Evolutionary conservation across 805 yeast genomes (phyloP).

Genomic region (Metschnikowia lunata): DNA sequence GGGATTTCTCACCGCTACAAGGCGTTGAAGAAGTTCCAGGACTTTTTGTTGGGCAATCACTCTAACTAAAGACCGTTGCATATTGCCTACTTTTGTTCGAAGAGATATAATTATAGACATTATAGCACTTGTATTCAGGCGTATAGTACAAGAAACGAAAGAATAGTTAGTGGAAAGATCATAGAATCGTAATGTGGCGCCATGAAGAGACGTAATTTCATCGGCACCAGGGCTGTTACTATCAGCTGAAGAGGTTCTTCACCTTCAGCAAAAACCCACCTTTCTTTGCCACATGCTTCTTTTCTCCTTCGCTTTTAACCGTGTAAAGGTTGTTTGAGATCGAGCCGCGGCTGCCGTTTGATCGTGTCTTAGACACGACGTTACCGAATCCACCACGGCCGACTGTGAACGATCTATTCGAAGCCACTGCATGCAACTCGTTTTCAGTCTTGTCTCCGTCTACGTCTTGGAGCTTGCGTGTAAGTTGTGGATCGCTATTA

Average conservation of each 20-base stretch:
- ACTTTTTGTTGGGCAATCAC: constrained; percentile 33
- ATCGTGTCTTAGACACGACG: constrained; percentile 36
- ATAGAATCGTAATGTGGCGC: neutral
- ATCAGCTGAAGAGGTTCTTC: constrained; percentile 33
- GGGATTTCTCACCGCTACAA: constrained; percentile 80
- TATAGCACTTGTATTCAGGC: too few relatives aligned
- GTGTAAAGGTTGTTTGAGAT: constrained; percentile 28
- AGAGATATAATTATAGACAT: too few relatives aligned
- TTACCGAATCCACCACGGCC: constrained; percentile 71
- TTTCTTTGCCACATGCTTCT: constrained; percentile 18
- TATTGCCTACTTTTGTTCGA: too few relatives aligned
- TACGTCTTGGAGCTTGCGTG: constrained; percentile 66
- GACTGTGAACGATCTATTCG: constrained; percentile 44
- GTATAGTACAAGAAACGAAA: too few relatives aligned
- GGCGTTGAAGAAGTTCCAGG: constrained; percentile 72
- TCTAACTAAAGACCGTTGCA: too few relatives aligned
- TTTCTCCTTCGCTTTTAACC: constrained; percentile 32
- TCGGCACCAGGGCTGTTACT: neutral
- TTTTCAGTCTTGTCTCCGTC: constrained; percentile 33
- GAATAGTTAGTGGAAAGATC: neutral
- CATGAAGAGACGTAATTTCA: neutral
- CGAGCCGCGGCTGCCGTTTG: constrained; percentile 20
- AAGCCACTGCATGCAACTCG: constrained; percentile 40
- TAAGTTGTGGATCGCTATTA: constrained; percentile 53
- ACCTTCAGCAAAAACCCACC: constrained; percentile 45